A percentile compares a stretch with the other conserved stretches of the same genome.
Evolutionary conservation across 2,329 filamentous ascomycete species (phyloP).

Genomic region (Didymella keratinophila): DNA sequence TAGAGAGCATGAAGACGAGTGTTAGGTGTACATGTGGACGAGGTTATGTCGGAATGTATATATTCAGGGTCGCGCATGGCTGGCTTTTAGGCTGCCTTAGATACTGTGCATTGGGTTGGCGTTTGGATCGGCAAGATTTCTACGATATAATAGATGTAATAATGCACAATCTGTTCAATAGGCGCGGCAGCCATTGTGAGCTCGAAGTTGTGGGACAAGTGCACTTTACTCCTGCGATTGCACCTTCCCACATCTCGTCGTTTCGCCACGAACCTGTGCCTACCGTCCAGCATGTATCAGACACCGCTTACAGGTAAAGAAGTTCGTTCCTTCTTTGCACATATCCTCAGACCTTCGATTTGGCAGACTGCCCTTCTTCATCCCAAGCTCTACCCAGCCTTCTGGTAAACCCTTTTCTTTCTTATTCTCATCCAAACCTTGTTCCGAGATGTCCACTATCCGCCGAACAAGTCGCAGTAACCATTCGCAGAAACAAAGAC

Average conservation of each 20-base stretch:
- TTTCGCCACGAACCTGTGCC: too few species aligned
- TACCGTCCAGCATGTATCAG: too few species aligned
- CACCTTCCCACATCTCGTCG: too few species aligned
- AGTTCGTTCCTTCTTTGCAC: too few species aligned
- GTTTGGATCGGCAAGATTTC: neutral
- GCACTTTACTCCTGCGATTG: neutral
- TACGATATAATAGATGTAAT: neutral
- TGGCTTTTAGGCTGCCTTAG: conserved; percentile 7
- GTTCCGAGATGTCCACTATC: too few species aligned
- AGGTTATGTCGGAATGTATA: conserved; percentile 14
- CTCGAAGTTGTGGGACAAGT: neutral
- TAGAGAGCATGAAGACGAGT: conserved; percentile 17
- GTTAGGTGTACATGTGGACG: neutral
- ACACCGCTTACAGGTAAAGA: too few species aligned
- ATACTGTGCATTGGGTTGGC: neutral
- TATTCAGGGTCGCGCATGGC: neutral
- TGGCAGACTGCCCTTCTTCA: too few species aligned
- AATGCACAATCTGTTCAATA: conserved; percentile 8
- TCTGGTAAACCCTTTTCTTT: too few species aligned
- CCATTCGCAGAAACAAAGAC: neutral
- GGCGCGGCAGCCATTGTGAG: neutral
- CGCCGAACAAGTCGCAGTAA: too few species aligned
- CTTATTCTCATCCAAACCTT: too few species aligned
- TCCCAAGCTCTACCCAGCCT: too few species aligned
- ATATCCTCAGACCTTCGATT: too few species aligned